Evolutionary conservation across 345 rosid species (phyloP).

Genomic region (Durio zibethinus): DNA sequence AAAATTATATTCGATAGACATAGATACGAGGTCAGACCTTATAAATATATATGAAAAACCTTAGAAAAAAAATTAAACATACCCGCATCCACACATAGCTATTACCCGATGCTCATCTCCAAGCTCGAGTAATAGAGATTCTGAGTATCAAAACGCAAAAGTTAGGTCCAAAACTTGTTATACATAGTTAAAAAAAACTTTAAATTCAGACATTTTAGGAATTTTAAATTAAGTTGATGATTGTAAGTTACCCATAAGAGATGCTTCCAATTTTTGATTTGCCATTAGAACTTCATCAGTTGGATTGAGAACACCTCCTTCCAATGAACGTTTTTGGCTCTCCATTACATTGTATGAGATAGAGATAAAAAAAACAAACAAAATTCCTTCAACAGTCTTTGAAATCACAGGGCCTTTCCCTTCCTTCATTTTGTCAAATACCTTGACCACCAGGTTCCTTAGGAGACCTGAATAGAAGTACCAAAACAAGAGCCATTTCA

Average conservation of each 20-base stretch:
- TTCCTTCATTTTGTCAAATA: slow-evolving; percentile 33
- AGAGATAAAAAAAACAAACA: slow-evolving; percentile 38
- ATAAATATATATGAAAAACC: too few species aligned
- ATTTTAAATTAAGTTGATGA: neutral
- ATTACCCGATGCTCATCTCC: too few species aligned
- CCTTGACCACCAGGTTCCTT: slow-evolving; percentile 37
- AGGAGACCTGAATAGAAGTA: slow-evolving; percentile 39
- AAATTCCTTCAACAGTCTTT: slow-evolving; percentile 37
- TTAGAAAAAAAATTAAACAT: too few species aligned
- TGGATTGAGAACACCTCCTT: slow-evolving; percentile 34
- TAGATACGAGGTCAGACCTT: too few species aligned
- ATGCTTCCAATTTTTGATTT: slow-evolving; percentile 36
- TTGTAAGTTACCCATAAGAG: slow-evolving; percentile 44
- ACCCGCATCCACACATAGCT: too few species aligned
- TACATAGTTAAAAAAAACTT: neutral
- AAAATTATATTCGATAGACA: too few species aligned
- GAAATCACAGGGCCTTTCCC: slow-evolving; percentile 46
- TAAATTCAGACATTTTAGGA: neutral
- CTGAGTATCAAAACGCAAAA: too few species aligned
- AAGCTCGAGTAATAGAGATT: too few species aligned
- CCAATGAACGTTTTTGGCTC: slow-evolving; percentile 28
- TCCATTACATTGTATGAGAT: slow-evolving; percentile 16
- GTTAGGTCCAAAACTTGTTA: neutral
- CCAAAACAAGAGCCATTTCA: slow-evolving; percentile 36
- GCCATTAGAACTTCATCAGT: slow-evolving; percentile 48